Conservation (phyloP, 331 rosid species). For the Spiraea crenata region DNA sequence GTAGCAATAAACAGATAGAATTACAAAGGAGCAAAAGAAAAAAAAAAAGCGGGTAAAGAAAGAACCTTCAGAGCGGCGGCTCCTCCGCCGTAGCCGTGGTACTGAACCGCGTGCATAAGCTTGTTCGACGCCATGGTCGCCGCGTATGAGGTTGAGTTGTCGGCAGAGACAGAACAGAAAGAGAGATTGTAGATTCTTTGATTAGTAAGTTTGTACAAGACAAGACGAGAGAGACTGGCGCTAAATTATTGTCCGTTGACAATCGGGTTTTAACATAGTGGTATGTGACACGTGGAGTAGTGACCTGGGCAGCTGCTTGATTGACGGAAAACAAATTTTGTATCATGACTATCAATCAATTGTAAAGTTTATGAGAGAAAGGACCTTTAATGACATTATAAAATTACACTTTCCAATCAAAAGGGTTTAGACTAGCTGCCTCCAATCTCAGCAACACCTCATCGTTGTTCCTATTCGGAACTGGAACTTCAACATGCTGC, state of each 20-base stretch:
- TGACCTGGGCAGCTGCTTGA: too few relatives aligned
- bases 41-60: not conserved
- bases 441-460: constrained; percentile 71
- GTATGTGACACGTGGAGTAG: too few relatives aligned
- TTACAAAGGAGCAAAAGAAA: not conserved
- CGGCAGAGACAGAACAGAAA: not conserved
- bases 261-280: too few relatives aligned
- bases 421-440: constrained; percentile 58
- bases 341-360: too few relatives aligned
- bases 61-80: constrained; percentile 31
- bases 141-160: not conserved
- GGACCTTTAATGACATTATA: too few relatives aligned
- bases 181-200: not conserved
- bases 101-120: constrained; percentile 40
- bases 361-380: too few relatives aligned
- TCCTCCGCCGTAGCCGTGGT: constrained; percentile 40
- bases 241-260: too few relatives aligned
- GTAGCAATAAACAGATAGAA: not conserved
- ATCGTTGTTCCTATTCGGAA: constrained; percentile 50
- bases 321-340: too few relatives aligned
- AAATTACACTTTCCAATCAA: constrained; percentile 87
- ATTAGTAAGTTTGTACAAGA: not conserved
- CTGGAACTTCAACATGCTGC: constrained; percentile 68
- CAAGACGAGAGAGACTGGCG: not conserved
- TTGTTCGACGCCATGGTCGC: constrained; percentile 19